Evolutionary conservation across 2,329 filamentous ascomycete genomes (phyloP).

Genomic region (Aspergillus sp.): DNA sequence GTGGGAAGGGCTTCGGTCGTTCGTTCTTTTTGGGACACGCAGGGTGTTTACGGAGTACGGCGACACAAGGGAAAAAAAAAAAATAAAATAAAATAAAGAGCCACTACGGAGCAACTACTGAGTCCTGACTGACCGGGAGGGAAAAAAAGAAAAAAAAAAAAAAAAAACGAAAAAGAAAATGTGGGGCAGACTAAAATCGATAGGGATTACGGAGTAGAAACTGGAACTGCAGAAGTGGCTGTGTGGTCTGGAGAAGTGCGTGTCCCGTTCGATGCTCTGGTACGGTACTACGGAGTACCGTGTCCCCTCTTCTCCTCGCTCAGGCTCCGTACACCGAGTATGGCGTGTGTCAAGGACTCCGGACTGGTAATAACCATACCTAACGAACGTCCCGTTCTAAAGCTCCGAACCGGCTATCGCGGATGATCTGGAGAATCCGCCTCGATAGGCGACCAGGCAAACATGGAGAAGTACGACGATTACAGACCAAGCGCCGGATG

Average conservation of each 20-base stretch:
- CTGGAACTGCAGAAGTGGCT: constrained; percentile 23
- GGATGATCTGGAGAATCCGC: constrained; percentile 20
- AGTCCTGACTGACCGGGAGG: constrained; percentile 9
- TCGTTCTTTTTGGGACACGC: constrained; percentile 13
- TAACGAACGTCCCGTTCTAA: constrained; percentile 10
- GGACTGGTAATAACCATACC: constrained; percentile 5
- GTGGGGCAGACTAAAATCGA: constrained; percentile 19
- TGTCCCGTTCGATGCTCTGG: constrained; percentile 16
- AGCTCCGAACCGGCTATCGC: constrained; percentile 24
- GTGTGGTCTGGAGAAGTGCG: constrained; percentile 25
- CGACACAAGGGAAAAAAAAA: no score
- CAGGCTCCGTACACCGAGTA: background rate
- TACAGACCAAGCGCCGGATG: constrained; percentile 3
- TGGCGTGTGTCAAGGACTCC: background rate
- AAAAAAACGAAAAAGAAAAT: constrained; percentile 5
- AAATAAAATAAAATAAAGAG: constrained; percentile 3
- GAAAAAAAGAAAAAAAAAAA: constrained; percentile 11
- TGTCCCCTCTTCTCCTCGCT: background rate
- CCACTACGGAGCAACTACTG: constrained; percentile 2
- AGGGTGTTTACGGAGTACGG: constrained; percentile 6
- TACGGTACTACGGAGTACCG: no score
- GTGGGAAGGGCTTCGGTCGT: background rate
- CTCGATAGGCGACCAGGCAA: constrained; percentile 1
- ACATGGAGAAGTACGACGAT: background rate
- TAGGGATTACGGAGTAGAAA: constrained; percentile 21